Evolutionary conservation across 2,329 filamentous ascomycete species (phyloP).

Genomic region (Oidium heveae): DNA sequence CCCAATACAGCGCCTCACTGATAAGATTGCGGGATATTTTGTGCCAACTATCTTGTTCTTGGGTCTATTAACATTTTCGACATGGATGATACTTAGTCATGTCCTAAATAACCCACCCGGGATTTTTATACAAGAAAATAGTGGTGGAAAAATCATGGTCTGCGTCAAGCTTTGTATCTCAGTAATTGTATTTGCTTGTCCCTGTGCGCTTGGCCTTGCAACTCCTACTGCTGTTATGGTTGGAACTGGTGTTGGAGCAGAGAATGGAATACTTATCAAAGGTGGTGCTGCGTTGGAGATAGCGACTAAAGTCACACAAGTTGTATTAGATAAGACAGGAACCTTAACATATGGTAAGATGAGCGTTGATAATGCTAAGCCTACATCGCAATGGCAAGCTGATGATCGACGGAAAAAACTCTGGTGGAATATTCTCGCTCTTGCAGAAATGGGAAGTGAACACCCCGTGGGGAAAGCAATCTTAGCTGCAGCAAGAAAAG

Average conservation of each 20-base stretch:
- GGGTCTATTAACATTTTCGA: slow-evolving; percentile 60
- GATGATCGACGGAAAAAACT: slow-evolving; percentile 43
- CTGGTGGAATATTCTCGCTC: slow-evolving; percentile 90
- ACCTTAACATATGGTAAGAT: slow-evolving; percentile 89
- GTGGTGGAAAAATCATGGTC: slow-evolving; percentile 84
- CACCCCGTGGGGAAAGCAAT: slow-evolving; percentile 90
- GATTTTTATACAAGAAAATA: slow-evolving; percentile 58
- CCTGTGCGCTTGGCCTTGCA: slow-evolving; percentile 82
- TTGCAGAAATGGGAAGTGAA: slow-evolving; percentile 89
- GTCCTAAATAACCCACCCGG: slow-evolving; percentile 58
- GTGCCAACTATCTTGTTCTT: slow-evolving; percentile 72
- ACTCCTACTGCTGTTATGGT: slow-evolving; percentile 98
- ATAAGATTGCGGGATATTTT: slow-evolving; percentile 79
- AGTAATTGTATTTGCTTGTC: slow-evolving; percentile 93
- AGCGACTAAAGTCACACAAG: slow-evolving; percentile 67
- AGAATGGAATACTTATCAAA: slow-evolving; percentile 94
- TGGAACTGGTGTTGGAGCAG: slow-evolving; percentile 84
- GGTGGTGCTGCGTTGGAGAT: slow-evolving; percentile 79
- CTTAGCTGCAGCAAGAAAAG: slow-evolving; percentile 44
- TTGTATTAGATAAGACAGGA: slow-evolving; percentile 89
- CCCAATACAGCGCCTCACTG: slow-evolving; percentile 81
- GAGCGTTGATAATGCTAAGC: slow-evolving; percentile 52
- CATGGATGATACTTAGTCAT: slow-evolving; percentile 90
- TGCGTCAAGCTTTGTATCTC: slow-evolving; percentile 95
- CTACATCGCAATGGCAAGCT: slow-evolving; percentile 43